Evolutionary conservation across 73 alveolate species (phyloP).

Genomic region (Paramecium caudatum): DNA sequence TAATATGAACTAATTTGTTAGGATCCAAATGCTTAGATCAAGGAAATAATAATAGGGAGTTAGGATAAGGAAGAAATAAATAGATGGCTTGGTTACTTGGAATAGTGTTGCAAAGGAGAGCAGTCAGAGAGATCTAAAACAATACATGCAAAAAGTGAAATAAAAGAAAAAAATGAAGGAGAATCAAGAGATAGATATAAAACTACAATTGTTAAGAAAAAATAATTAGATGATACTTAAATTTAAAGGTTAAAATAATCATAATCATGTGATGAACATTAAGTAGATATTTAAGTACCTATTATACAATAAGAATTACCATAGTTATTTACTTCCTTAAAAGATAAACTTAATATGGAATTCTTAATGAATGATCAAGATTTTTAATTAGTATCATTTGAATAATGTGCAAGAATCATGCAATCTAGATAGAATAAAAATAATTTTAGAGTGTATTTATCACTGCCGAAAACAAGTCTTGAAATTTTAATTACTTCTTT

Average conservation of each 20-base stretch:
- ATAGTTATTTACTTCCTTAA: not conserved
- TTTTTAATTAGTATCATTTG: slow-evolving; percentile 16
- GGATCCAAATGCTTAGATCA: not conserved
- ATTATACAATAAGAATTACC: slow-evolving; percentile 26
- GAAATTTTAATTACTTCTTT: slow-evolving; percentile 28
- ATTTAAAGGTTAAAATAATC: not conserved
- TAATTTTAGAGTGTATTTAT: slow-evolving; percentile 28
- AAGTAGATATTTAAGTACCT: not conserved
- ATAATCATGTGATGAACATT: not conserved
- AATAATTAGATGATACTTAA: not conserved
- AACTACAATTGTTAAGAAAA: not conserved
- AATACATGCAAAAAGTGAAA: not conserved
- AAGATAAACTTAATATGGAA: not conserved
- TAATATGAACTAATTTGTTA: not conserved
- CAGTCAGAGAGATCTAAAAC: slow-evolving; percentile 1
- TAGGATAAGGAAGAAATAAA: slow-evolving; percentile 52
- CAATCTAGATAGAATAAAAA: slow-evolving; percentile 23
- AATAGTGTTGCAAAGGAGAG: slow-evolving; percentile 45
- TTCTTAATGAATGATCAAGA: slow-evolving; percentile 24
- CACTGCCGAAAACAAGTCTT: not conserved
- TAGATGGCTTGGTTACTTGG: slow-evolving; percentile 12
- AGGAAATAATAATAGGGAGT: slow-evolving; percentile 19
- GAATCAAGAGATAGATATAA: not conserved
- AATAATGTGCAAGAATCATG: slow-evolving; percentile 59
- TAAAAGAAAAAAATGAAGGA: not conserved